phyloP scores from a whole-genome alignment of 176 grass and related monocot genomes.

The Typha latifolia region DNA sequence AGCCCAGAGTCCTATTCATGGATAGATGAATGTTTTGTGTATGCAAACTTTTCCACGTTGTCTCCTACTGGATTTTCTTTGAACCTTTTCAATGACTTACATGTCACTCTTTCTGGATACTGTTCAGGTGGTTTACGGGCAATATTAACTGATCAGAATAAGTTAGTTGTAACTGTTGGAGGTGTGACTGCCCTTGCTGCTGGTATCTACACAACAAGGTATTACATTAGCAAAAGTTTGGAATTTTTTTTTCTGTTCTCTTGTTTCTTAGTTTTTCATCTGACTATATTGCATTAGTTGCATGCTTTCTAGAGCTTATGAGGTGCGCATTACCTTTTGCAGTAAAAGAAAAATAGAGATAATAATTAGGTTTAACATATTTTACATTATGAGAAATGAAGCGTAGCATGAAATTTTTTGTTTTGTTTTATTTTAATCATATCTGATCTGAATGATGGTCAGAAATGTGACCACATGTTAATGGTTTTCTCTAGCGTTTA shows the following conservation, averaged over 20 bases:
- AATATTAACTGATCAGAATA: constrained; percentile 96
- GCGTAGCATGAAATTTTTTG: too few relatives aligned
- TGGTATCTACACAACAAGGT: constrained; percentile 88
- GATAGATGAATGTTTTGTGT: not conserved
- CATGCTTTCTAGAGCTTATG: not conserved
- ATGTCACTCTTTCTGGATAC: not conserved
- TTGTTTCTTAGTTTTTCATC: not conserved
- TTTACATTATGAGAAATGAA: too few relatives aligned
- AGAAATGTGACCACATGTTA: too few relatives aligned
- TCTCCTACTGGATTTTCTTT: not conserved
- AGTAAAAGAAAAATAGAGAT: too few relatives aligned
- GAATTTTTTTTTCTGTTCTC: not conserved
- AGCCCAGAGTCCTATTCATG: not conserved
- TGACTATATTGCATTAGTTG: not conserved
- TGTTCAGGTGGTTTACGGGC: constrained; percentile 64
- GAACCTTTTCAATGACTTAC: not conserved
- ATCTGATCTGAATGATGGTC: too few relatives aligned
- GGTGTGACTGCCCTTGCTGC: constrained; percentile 80
- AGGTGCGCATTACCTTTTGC: constrained; percentile 1
- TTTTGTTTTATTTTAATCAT: too few relatives aligned
- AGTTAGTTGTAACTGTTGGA: constrained; percentile 74
- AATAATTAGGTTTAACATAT: too few relatives aligned
- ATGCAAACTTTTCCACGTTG: not conserved
- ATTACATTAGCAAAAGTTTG: not conserved
- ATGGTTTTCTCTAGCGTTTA: too few relatives aligned